Percentiles rank a stretch among this genome's conserved stretches.
phyloP scores from a whole-genome alignment of 352 stramenopile genomes.

The Thalassiosira mediterranea region DNA sequence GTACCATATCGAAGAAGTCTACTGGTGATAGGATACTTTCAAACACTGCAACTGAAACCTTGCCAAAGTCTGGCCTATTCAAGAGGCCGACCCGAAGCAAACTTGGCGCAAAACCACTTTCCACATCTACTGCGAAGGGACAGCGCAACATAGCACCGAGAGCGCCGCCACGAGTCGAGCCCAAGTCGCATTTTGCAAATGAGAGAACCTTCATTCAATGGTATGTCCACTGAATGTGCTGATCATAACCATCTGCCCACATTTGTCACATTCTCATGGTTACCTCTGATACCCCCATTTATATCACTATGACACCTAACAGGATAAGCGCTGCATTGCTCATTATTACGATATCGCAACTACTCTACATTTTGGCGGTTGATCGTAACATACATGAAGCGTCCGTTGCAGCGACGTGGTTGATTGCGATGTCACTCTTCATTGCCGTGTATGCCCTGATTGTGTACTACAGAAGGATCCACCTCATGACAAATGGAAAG shows the following conservation, averaged over 20 bases:
- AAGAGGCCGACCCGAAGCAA: too few species aligned
- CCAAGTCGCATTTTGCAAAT: constrained; percentile 50
- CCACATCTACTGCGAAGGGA: too few species aligned
- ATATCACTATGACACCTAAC: too few species aligned
- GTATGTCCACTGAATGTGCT: too few species aligned
- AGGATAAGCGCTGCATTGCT: constrained; percentile 39
- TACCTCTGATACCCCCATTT: too few species aligned
- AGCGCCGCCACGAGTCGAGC: constrained; percentile 26
- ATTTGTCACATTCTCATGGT: too few species aligned
- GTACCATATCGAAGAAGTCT: too few species aligned
- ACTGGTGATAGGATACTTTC: too few species aligned
- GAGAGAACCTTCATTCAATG: constrained; percentile 59
- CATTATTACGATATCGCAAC: constrained; percentile 22
- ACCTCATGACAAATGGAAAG: constrained; percentile 29
- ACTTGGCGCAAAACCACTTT: too few species aligned
- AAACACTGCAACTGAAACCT: too few species aligned
- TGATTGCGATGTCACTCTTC: constrained; percentile 13
- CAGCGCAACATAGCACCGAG: neutral
- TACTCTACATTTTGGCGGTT: constrained; percentile 13
- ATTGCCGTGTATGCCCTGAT: constrained; percentile 19
- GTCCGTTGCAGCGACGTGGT: neutral
- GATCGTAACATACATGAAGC: neutral
- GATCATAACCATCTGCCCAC: too few species aligned
- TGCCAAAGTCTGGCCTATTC: too few species aligned
- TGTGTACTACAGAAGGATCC: constrained; percentile 18